Evolutionary conservation across 2,329 filamentous ascomycete genomes (phyloP).

Genomic region (Colletotrichum abscissum): DNA sequence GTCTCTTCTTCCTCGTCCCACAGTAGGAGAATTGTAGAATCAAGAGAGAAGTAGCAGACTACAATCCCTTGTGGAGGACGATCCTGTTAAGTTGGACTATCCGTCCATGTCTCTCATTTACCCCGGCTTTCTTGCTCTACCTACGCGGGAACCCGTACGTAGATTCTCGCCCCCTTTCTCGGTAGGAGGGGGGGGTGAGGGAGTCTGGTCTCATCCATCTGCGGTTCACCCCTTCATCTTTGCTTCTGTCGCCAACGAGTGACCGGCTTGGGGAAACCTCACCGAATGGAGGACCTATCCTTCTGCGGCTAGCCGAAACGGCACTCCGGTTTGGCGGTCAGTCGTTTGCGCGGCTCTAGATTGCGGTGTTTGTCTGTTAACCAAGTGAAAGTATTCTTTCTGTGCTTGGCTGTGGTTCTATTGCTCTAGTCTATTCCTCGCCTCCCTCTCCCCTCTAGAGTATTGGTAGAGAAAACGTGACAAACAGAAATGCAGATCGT

Average conservation of each 20-base stretch:
- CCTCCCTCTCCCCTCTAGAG: background rate
- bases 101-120: background rate
- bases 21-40: background rate
- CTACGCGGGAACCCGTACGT: background rate
- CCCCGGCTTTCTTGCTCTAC: background rate
- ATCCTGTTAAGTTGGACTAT: background rate
- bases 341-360: background rate
- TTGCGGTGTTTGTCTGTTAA: background rate
- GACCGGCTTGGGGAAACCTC: background rate
- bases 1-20: background rate
- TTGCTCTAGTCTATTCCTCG: background rate
- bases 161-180: background rate
- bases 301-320: slow-evolving; percentile 3
- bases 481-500: background rate
- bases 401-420: background rate
- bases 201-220: background rate
- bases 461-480: background rate
- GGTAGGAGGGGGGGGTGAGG: background rate
- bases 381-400: background rate
- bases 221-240: background rate
- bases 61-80: background rate
- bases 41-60: background rate
- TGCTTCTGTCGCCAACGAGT: background rate
- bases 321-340: background rate
- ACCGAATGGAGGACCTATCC: background rate